Conservation (phyloP, 208 protist species). For the Acanthamoeba royreba region DNA sequence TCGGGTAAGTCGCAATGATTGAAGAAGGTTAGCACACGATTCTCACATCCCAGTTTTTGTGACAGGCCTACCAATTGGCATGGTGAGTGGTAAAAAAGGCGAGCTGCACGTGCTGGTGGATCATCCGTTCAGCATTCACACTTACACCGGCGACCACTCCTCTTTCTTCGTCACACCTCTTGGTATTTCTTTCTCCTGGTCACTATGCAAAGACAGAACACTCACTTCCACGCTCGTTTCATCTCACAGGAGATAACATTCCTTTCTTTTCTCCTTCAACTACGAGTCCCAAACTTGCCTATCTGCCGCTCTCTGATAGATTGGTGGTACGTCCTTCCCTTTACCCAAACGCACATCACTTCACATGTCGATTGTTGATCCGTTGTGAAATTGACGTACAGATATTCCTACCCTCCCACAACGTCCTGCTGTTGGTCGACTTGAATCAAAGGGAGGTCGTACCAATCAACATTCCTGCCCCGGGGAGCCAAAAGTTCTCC, state of each 20-base stretch:
- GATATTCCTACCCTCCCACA: constrained; percentile 19
- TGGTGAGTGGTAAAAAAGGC: background rate
- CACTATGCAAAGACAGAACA: background rate
- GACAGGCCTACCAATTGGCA: background rate
- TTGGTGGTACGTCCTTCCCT: background rate
- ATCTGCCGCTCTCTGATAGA: background rate
- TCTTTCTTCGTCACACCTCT: background rate
- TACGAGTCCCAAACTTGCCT: background rate
- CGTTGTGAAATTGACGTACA: background rate
- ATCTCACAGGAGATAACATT: background rate
- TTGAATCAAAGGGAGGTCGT: background rate
- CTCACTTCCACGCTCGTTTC: background rate
- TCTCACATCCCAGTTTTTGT: background rate
- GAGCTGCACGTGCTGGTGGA: constrained; percentile 35
- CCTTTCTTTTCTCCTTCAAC: constrained; percentile 32
- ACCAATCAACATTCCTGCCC: constrained; percentile 32
- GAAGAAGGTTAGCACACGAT: background rate
- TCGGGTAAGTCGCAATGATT: background rate
- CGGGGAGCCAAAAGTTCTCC: background rate
- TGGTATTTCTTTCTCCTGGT: background rate
- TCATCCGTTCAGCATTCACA: constrained; percentile 43
- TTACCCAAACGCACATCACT: background rate
- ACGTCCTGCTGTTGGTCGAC: constrained; percentile 25
- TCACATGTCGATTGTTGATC: background rate
- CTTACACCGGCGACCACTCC: background rate